A percentile compares a stretch with the other conserved stretches of the same genome.
Evolutionary conservation across 2,329 filamentous ascomycete genomes (phyloP).

Genomic region (Trichoderma hamatum): DNA sequence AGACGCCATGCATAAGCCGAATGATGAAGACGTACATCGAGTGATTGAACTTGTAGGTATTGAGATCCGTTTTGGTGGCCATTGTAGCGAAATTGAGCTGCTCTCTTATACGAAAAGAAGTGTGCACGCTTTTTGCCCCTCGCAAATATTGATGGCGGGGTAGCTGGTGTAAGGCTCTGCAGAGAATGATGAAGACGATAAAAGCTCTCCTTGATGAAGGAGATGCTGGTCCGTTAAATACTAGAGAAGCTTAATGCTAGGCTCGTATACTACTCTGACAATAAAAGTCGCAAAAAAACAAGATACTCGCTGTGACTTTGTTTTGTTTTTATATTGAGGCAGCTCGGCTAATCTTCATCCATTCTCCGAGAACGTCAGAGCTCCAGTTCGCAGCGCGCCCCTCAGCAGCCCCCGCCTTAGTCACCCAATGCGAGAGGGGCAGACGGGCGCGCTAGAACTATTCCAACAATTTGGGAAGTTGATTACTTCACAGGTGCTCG

Average conservation of each 20-base stretch:
- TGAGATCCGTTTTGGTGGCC: conserved; percentile 72
- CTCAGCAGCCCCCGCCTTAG: conserved; percentile 16
- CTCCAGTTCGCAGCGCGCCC: neutral
- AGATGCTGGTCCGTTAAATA: neutral
- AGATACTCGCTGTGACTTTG: neutral
- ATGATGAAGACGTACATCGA: conserved; percentile 65
- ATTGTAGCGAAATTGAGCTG: conserved; percentile 50
- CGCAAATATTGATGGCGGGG: conserved; percentile 18
- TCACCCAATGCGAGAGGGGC: conserved; percentile 3
- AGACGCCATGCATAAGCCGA: neutral
- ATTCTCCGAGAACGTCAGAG: conserved; percentile 2
- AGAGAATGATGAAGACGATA: neutral
- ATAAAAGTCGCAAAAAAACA: neutral
- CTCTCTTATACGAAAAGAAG: conserved; percentile 6
- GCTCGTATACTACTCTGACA: neutral
- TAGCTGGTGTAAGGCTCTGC: conserved; percentile 1
- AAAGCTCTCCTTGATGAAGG: neutral
- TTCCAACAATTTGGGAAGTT: neutral
- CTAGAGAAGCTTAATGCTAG: neutral
- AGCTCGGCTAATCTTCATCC: conserved; percentile 3
- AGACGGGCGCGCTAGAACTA: neutral
- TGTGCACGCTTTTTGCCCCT: conserved; percentile 14
- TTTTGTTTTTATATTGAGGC: neutral
- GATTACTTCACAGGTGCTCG: conserved; percentile 3
- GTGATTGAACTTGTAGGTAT: conserved; percentile 84